Evolutionary conservation across 2,329 filamentous ascomycete genomes (phyloP).

Genomic region (Hymenoscyphus occultus): DNA sequence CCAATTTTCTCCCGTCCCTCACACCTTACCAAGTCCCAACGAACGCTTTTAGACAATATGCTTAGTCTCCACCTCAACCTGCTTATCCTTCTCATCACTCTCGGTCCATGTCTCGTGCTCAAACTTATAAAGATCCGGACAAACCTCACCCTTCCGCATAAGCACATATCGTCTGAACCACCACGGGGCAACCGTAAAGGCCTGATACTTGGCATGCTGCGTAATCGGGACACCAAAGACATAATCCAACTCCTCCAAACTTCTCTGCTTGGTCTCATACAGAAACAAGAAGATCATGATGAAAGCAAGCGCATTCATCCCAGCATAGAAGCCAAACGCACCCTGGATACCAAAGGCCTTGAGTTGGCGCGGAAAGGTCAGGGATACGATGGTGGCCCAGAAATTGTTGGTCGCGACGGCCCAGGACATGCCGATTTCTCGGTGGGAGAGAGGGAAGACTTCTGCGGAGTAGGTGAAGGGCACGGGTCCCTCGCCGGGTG

Average conservation of each 20-base stretch:
- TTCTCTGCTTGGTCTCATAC: constrained; percentile 53
- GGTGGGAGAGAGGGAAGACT: constrained; percentile 59
- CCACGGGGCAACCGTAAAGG: constrained; percentile 55
- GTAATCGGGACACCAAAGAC: constrained; percentile 13
- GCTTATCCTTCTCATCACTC: constrained; percentile 9
- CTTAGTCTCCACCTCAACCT: neutral
- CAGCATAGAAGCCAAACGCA: constrained; percentile 55
- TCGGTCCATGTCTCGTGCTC: constrained; percentile 15
- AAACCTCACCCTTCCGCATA: constrained; percentile 10
- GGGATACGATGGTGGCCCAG: constrained; percentile 56
- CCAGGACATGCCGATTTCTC: constrained; percentile 61
- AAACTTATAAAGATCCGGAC: constrained; percentile 19
- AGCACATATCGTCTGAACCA: constrained; percentile 50
- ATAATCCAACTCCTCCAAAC: constrained; percentile 29
- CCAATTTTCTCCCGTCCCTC: neutral
- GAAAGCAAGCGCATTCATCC: constrained; percentile 52
- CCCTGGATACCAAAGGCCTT: constrained; percentile 42
- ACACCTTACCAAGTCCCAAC: neutral
- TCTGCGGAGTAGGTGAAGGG: constrained; percentile 61
- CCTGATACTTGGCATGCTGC: constrained; percentile 17
- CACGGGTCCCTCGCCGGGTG: constrained; percentile 59
- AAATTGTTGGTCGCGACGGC: constrained; percentile 60
- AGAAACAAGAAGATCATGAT: constrained; percentile 54
- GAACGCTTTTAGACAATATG: neutral
- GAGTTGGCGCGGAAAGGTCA: constrained; percentile 45